Evolutionary conservation across 257 asterid species (phyloP).

Genomic region (Solanum lycopersicoides): DNA sequence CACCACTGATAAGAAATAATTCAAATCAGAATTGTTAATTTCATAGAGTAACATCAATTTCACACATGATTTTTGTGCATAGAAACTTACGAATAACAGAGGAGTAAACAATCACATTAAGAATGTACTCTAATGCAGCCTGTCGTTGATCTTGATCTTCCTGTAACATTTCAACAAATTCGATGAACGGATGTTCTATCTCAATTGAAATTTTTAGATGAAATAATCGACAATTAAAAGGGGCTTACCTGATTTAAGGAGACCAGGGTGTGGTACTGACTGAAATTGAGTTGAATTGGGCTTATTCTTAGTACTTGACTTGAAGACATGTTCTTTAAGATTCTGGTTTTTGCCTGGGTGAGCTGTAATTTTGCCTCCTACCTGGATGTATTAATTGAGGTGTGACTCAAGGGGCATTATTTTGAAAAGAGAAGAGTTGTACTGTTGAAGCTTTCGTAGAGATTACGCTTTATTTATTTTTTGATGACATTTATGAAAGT

Average conservation of each 20-base stretch:
- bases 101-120: conserved; percentile 2
- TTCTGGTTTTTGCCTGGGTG: not conserved
- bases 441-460: not conserved
- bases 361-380: not conserved
- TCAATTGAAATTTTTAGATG: not conserved
- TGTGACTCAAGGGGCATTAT: not conserved
- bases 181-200: not conserved
- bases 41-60: not conserved
- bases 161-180: not conserved
- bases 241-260: not conserved
- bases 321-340: not conserved
- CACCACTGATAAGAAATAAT: conserved; percentile 12
- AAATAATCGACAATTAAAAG: not conserved
- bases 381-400: not conserved
- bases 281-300: not conserved
- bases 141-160: not conserved
- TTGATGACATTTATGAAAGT: not conserved
- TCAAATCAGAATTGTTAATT: not conserved
- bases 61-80: not conserved
- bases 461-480: not conserved
- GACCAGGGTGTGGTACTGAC: not conserved
- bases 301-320: not conserved
- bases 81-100: conserved; percentile 17
- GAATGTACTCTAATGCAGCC: not conserved
- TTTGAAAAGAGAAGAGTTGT: not conserved